phyloP scores from a whole-genome alignment of 768 basidiomycete genomes.

The Lyophyllum atratum region DNA sequence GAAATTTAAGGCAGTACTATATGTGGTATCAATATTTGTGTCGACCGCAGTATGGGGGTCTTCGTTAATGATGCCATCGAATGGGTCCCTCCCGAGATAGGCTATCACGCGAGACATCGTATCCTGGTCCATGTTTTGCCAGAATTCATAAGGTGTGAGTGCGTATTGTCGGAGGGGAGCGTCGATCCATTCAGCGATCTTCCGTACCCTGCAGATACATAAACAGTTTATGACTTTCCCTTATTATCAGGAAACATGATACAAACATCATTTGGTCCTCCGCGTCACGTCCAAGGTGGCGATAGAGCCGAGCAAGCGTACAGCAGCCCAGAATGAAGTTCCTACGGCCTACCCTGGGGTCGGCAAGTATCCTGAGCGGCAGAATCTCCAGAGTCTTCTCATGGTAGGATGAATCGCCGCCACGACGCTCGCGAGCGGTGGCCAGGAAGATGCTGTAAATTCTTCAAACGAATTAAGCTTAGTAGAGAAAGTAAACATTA shows the following conservation, averaged over 20 bases:
- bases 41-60: background rate
- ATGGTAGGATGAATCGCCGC: background rate
- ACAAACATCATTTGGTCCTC: background rate
- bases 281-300: background rate
- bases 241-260: background rate
- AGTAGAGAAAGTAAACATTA: background rate
- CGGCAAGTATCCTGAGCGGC: background rate
- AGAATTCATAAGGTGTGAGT: background rate
- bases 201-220: background rate
- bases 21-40: background rate
- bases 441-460: background rate
- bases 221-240: background rate
- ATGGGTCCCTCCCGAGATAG: background rate
- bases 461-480: background rate
- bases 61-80: background rate
- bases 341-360: background rate
- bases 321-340: background rate
- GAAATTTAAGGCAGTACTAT: background rate
- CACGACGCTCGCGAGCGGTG: background rate
- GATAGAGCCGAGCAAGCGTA: background rate
- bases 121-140: constrained; percentile 3
- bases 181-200: background rate
- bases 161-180: background rate
- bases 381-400: background rate
- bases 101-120: background rate